Conservation (phyloP, 768 basidiomycete species). For the Scleroderma citrinum region DNA sequence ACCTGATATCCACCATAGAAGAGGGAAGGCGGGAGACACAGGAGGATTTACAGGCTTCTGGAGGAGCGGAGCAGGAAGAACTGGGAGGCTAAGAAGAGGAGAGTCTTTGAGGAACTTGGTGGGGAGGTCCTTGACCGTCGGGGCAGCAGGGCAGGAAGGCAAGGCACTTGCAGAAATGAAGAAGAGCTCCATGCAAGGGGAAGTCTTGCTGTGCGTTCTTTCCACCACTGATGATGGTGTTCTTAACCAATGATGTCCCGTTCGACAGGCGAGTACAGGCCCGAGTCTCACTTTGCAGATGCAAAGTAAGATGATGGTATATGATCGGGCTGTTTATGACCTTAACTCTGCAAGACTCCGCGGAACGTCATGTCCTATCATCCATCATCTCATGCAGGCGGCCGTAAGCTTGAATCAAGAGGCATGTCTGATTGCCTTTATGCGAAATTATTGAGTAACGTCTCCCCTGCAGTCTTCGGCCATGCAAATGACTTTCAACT, state of each 20-base stretch:
- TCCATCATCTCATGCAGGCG: slow-evolving; percentile 67
- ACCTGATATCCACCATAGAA: slow-evolving; percentile 90
- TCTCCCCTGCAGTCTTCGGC: slow-evolving; percentile 36
- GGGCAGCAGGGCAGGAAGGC: slow-evolving; percentile 33
- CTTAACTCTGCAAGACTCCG: slow-evolving; percentile 71
- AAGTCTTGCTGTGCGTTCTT: slow-evolving; percentile 42
- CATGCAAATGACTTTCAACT: slow-evolving; percentile 61
- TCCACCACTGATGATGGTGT: not conserved
- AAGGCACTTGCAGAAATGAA: slow-evolving; percentile 53
- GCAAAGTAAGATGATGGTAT: slow-evolving; percentile 95
- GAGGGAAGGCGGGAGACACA: slow-evolving; percentile 83
- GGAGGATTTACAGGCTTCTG: slow-evolving; percentile 73
- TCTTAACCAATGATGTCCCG: slow-evolving; percentile 9
- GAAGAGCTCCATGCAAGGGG: slow-evolving; percentile 56
- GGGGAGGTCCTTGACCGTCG: slow-evolving; percentile 41
- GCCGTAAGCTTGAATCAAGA: slow-evolving; percentile 54
- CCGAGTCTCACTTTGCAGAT: slow-evolving; percentile 67
- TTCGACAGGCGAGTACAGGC: slow-evolving; percentile 41
- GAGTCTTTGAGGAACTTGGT: slow-evolving; percentile 86
- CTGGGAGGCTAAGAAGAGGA: slow-evolving; percentile 88
- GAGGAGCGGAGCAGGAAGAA: slow-evolving; percentile 71
- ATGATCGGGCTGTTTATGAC: slow-evolving; percentile 75
- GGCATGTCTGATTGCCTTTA: slow-evolving; percentile 28
- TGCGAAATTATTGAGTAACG: not conserved
- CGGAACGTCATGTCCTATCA: slow-evolving; percentile 68